Conservation (phyloP, 139 green algal genomes). For the Auxenochlorella pyrenoidosa region DNA sequence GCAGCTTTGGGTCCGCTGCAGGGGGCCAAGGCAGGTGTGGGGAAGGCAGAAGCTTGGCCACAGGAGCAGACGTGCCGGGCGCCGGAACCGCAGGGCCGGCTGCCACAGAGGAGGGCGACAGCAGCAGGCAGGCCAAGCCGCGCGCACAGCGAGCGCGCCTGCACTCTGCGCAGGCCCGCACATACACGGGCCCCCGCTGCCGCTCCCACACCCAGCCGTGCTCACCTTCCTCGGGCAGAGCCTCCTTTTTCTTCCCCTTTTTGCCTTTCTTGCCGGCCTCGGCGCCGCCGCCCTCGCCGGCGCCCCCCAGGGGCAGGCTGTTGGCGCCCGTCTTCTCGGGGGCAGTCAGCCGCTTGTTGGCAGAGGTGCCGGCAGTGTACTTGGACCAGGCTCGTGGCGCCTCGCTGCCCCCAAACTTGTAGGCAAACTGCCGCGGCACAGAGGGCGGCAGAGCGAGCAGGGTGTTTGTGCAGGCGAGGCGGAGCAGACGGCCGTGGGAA, state of each 20-base stretch:
- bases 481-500: no score
- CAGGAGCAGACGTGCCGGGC: not conserved
- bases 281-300: not conserved
- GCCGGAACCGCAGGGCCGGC: no score
- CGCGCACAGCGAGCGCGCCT: no score
- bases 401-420: constrained; percentile 61
- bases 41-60: not conserved
- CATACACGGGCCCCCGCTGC: not conserved
- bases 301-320: constrained; percentile 1
- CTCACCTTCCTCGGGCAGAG: constrained; percentile 32
- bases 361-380: constrained; percentile 75
- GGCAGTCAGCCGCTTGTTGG: constrained; percentile 43
- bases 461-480: no score
- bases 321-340: constrained; percentile 37
- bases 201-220: not conserved
- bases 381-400: constrained; percentile 88
- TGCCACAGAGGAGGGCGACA: no score
- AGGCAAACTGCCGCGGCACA: constrained; percentile 66
- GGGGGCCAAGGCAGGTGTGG: not conserved
- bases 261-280: constrained; percentile 21
- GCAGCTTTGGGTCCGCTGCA: constrained; percentile 80
- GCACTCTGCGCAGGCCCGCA: no score
- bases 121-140: no score
- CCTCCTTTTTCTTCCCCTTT: constrained; percentile 40
- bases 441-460: no score